Evolutionary conservation across 2,329 filamentous ascomycete genomes (phyloP).

Genomic region (Xylariaceae sp.): DNA sequence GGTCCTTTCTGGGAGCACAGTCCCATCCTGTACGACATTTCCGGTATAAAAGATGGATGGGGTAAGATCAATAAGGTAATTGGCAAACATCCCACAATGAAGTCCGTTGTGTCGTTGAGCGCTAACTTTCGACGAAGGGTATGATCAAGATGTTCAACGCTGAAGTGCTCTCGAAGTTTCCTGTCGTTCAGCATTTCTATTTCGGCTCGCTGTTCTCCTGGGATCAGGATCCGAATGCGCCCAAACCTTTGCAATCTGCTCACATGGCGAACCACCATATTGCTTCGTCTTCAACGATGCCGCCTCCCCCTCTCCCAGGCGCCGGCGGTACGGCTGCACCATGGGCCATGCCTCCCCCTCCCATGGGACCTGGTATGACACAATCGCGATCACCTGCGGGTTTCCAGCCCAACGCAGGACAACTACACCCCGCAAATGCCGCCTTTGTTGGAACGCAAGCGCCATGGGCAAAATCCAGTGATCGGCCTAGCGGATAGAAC

Average conservation of each 20-base stretch:
- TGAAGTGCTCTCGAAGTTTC: slow-evolving; percentile 93
- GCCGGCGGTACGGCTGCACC: slow-evolving; percentile 38
- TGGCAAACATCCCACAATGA: neutral
- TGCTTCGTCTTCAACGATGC: slow-evolving; percentile 28
- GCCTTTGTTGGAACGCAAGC: slow-evolving; percentile 20
- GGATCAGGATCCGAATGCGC: slow-evolving; percentile 61
- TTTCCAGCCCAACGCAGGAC: slow-evolving; percentile 17
- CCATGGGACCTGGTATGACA: slow-evolving; percentile 30
- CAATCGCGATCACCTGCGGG: slow-evolving; percentile 27
- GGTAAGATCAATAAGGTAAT: slow-evolving; percentile 88
- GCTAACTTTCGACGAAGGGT: slow-evolving; percentile 47
- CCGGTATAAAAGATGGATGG: slow-evolving; percentile 88
- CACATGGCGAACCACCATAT: slow-evolving; percentile 55
- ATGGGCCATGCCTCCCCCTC: slow-evolving; percentile 40
- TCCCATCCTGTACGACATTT: slow-evolving; percentile 89
- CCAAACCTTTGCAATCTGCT: slow-evolving; percentile 42
- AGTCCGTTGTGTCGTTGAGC: neutral
- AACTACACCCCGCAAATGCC: slow-evolving; percentile 18
- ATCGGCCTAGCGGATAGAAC: slow-evolving; percentile 26
- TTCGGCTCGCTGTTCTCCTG: slow-evolving; percentile 78
- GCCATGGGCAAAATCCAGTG: slow-evolving; percentile 29
- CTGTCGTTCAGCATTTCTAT: slow-evolving; percentile 93
- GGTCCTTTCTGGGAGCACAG: slow-evolving; percentile 98
- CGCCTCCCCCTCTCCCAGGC: slow-evolving; percentile 17
- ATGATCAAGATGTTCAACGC: slow-evolving; percentile 99